These are phyloP conservation scores for Castanopsis chinensis DNA, from an alignment of 306 rosid species.

Conservation along the genomic window DNA sequence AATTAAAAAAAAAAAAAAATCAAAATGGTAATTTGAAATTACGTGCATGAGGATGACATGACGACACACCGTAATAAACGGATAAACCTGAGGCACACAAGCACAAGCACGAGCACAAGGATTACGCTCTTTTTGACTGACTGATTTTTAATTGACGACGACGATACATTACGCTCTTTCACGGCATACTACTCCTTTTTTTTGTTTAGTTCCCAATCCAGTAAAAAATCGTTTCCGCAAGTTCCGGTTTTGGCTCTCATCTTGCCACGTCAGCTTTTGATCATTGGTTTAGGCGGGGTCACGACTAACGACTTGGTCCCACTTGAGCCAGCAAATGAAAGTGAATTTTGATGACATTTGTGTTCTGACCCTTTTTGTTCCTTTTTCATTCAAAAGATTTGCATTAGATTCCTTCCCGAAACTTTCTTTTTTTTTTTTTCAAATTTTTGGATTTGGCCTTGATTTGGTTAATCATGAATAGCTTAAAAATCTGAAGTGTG, in stretches of 20 bases:
- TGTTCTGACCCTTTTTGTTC: not conserved
- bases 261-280: not conserved
- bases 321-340: not conserved
- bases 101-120: too few species aligned
- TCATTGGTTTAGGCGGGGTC: too few species aligned
- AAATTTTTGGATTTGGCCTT: not conserved
- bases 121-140: too few species aligned
- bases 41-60: not conserved
- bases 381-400: not conserved
- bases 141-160: too few species aligned
- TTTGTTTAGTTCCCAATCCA: too few species aligned
- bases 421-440: not conserved
- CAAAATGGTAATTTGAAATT: not conserved
- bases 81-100: not conserved
- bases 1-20: too few species aligned
- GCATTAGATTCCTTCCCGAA: not conserved
- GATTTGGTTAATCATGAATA: not conserved
- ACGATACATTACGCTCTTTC: too few species aligned
- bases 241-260: not conserved
- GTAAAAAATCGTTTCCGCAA: not conserved
- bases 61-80: not conserved
- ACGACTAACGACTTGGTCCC: not conserved
- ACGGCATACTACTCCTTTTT: too few species aligned
- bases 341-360: not conserved
- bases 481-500: too few species aligned